phyloP scores from a whole-genome alignment of 371 early-diverging fungal species.

The Coemansia sp. region DNA sequence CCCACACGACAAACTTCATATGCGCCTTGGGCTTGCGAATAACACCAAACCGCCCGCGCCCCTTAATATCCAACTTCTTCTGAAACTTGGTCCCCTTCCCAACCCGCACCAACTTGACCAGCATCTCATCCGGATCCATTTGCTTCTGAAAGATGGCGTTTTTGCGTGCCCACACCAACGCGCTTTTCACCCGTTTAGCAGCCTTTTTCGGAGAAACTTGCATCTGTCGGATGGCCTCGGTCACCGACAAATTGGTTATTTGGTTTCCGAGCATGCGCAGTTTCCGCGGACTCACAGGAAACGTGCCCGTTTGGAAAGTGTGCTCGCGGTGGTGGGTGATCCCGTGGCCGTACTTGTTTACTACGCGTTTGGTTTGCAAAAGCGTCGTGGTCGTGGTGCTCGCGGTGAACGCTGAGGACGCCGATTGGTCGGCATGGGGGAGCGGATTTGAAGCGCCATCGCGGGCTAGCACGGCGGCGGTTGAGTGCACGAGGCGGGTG shows the following conservation, averaged over 20 bases:
- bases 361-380: neutral
- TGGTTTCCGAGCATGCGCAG: slow-evolving; percentile 84
- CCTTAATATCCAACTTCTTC: slow-evolving; percentile 70
- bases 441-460: neutral
- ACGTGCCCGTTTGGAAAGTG: slow-evolving; percentile 68
- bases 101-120: slow-evolving; percentile 73
- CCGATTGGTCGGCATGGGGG: neutral
- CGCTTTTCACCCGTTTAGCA: slow-evolving; percentile 67
- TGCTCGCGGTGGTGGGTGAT: slow-evolving; percentile 52
- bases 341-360: slow-evolving; percentile 17
- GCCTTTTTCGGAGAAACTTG: slow-evolving; percentile 78
- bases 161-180: slow-evolving; percentile 70
- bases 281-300: slow-evolving; percentile 77
- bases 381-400: neutral
- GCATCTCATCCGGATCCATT: slow-evolving; percentile 64
- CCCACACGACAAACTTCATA: slow-evolving; percentile 77
- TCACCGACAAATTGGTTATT: slow-evolving; percentile 71
- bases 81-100: slow-evolving; percentile 80
- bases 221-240: slow-evolving; percentile 87
- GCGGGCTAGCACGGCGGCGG: neutral
- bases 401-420: neutral
- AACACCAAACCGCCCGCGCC: slow-evolving; percentile 79
- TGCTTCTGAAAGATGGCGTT: slow-evolving; percentile 69
- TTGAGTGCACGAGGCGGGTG: neutral
- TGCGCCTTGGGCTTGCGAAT: slow-evolving; percentile 79